Percentiles rank a stretch among this genome's conserved stretches.
These are phyloP conservation scores for Penicillium sp. DNA, from an alignment of 2,329 filamentous ascomycete species.

Conservation along the genomic window DNA sequence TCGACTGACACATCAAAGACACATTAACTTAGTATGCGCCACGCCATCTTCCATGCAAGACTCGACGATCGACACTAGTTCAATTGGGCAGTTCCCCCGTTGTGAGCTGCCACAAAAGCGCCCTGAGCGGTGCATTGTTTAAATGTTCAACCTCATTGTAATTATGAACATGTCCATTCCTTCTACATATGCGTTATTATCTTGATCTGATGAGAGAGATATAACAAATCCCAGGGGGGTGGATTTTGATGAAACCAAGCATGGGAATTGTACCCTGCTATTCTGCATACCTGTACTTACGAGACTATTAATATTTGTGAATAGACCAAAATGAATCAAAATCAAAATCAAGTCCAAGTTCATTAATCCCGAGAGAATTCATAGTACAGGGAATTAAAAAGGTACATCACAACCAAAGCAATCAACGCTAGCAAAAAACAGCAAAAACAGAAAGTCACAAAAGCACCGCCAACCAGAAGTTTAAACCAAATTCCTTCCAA, in stretches of 20 bases:
- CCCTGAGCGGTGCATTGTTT: neutral
- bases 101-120: neutral
- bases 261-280: constrained; percentile 2
- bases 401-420: neutral
- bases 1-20: constrained; percentile 11
- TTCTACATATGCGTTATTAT: neutral
- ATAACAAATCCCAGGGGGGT: neutral
- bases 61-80: neutral
- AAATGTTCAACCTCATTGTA: constrained; percentile 9
- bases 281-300: constrained; percentile 8
- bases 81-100: neutral
- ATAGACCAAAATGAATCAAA: constrained; percentile 7
- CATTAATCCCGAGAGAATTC: neutral
- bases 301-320: constrained; percentile 12
- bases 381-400: neutral
- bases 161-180: constrained; percentile 8
- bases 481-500: neutral
- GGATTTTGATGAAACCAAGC: constrained; percentile 3
- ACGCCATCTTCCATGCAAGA: neutral
- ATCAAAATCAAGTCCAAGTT: neutral
- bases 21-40: constrained; percentile 5
- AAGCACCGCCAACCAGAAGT: neutral
- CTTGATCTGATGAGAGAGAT: neutral
- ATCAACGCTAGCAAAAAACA: constrained; percentile 1
- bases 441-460: neutral